A percentile compares a stretch with the other conserved stretches of the same genome.
Evolutionary conservation across 352 stramenopile genomes (phyloP).

Genomic region (Globisporangium lucens): DNA sequence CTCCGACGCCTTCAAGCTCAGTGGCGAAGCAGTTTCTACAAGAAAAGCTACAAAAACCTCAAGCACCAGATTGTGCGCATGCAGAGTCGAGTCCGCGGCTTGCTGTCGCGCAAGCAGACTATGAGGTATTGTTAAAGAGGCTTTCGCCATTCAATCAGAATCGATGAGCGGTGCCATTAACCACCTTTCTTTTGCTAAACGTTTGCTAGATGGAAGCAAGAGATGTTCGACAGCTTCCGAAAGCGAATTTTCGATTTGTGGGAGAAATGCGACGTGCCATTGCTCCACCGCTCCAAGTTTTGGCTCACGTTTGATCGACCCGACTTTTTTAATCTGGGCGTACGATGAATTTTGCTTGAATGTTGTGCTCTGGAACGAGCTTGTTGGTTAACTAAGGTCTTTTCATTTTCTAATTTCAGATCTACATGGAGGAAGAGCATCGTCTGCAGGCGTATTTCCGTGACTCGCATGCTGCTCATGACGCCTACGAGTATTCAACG

Average conservation of each 20-base stretch:
- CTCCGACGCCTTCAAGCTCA: slow-evolving; percentile 61
- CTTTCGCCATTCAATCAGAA: too few species aligned
- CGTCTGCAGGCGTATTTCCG: slow-evolving; percentile 39
- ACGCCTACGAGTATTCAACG: slow-evolving; percentile 42
- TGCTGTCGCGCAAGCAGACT: slow-evolving; percentile 55
- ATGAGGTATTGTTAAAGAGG: slow-evolving; percentile 30
- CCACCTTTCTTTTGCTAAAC: not conserved
- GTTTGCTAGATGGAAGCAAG: slow-evolving; percentile 52
- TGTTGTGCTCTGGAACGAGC: not conserved
- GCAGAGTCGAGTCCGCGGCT: slow-evolving; percentile 60
- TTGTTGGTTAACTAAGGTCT: not conserved
- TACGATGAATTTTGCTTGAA: slow-evolving; percentile 19
- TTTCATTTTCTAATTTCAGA: slow-evolving; percentile 20
- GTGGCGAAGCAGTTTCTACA: slow-evolving; percentile 64
- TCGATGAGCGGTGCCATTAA: not conserved
- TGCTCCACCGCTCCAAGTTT: slow-evolving; percentile 80
- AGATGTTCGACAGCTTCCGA: slow-evolving; percentile 50
- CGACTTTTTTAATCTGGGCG: slow-evolving; percentile 78
- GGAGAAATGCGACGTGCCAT: slow-evolving; percentile 55
- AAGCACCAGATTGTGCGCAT: slow-evolving; percentile 58
- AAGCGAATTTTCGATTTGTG: slow-evolving; percentile 70
- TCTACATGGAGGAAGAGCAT: slow-evolving; percentile 64
- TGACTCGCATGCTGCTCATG: slow-evolving; percentile 29
- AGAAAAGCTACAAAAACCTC: slow-evolving; percentile 56
- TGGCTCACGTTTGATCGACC: slow-evolving; percentile 72